Base-by-base conservation (phyloP, 2,329 filamentous ascomycete species). In the Diplodia scrobiculata region DNA sequence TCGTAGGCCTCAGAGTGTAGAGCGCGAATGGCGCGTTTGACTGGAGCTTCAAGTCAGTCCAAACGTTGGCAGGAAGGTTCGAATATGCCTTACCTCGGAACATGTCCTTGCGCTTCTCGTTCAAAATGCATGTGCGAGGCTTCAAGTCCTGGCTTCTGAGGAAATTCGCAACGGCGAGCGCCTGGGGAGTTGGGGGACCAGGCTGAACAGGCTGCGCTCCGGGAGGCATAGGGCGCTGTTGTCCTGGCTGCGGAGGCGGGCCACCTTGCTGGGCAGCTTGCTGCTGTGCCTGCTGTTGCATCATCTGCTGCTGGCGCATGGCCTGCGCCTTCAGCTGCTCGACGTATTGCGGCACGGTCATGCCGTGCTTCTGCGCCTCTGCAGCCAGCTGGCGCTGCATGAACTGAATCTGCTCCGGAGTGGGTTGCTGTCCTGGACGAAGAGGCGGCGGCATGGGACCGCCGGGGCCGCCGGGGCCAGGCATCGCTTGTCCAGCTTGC, bases 61-160 rank as follows among this genome's bases (percentile, higher is more conserved):
- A 9, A 25, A 29, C 17, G 10, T 13, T 9, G 34, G 50, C n/a
- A 25, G 55, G 52, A 51, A 48, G 38, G 7, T 19, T 11, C 14
- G 19, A 17, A 38, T 36, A 25, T 5, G 19, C 4, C 75, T 59
- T 82, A 94, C 92, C 92, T 84, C 89, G 90, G 80, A 99, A 98
- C 91, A 99, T 96, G 71, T 99, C 94, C 81, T 97, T 98, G 73
- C 95, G 87, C 84, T 97, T 93, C 73, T 95, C 95, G 71, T 97
- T 93, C 70, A 98, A 86, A 70, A 99, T 96, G 77, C 91, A 94
- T 19, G 93, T 97, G 69, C 95, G 85, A 19, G 86, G 84, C 84
- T 99, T 99, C 70, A 99, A 81, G 67, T 95, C 87, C 80, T 97
- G 93, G 67, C 85, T 79, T 71, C 88, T 88, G 67, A 99, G 81